Evolutionary conservation across 1,139 yeast genomes (phyloP), one percentile per base, ranked within the genome.

Genomic region (Saccharomyces hybrid): DNA sequence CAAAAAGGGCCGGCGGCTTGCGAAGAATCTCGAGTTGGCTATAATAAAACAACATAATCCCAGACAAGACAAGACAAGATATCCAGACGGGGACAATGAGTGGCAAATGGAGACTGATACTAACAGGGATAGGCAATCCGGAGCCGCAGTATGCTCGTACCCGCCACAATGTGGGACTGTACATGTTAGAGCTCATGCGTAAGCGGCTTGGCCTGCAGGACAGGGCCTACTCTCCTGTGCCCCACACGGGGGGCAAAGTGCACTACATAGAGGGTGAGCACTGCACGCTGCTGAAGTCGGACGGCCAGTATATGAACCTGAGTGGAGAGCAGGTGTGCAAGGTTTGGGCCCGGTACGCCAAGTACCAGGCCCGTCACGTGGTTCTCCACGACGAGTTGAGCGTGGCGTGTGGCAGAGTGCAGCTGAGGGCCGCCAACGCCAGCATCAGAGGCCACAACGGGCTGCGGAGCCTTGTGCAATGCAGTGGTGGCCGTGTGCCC

Each of bases 371-470:
- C 2, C 70, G 68, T 14, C 71, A 84, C 56, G 75, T 88, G 1
- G 77, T 89, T 0, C 63, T 88, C 1, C 95, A 88, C 66, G 97
- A 89, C 66, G 96, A 89, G 60, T 69, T 88, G 44, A 85, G 83
- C 57, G 67, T 83, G 9, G 79, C 78, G 0, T 61, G 84, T 4
- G 97, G 97, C 0, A 78, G 79, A 53, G 72, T 81, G 26, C 86
- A 84, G 62, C 67, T 85, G 9, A 73, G 88, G 52, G 74, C 71
- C 34, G 82, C 78, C 23, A 79, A 78, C 1, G 74, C 85, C 6
- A 79, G 88, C 56, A 77, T 82, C 8, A 71, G 89, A 55, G 96
- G 96, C 0, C 97, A 89, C 63, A 88, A 88, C 65, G 97, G 97
- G 0, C 73, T 89, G 48, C 76, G 78, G 59, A 80, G 85, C 41